Conservation (phyloP, 2,329 filamentous ascomycete genomes). For the Microascus cirrosus region DNA sequence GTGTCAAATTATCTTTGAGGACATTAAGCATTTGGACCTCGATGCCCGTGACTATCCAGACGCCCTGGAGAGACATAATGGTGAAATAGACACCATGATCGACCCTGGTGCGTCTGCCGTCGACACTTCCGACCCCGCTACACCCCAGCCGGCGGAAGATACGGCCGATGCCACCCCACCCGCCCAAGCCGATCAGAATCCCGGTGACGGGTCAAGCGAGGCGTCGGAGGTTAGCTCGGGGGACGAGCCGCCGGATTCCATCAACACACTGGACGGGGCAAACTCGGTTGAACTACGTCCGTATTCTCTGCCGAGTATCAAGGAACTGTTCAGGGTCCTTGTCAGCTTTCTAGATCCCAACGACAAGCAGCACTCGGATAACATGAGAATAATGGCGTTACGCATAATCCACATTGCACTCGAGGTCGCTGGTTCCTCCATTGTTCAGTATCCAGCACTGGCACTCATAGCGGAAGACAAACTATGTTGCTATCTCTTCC, state of each 20-base stretch:
- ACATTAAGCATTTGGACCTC: conserved; percentile 76
- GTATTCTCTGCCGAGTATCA: conserved; percentile 87
- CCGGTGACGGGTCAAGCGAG: not conserved
- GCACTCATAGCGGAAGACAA: conserved; percentile 85
- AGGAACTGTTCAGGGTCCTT: conserved; percentile 86
- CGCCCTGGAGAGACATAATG: conserved; percentile 54
- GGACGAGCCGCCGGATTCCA: not conserved
- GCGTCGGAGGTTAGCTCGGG: not conserved
- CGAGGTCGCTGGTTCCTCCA: conserved; percentile 90
- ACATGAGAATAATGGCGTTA: conserved; percentile 93
- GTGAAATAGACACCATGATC: conserved; percentile 63
- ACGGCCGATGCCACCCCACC: conserved; percentile 21
- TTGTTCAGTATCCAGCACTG: conserved; percentile 81
- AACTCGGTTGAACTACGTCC: conserved; percentile 59
- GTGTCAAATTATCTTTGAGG: conserved; percentile 97
- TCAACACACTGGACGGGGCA: conserved; percentile 17
- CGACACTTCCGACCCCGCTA: not conserved
- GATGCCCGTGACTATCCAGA: conserved; percentile 59
- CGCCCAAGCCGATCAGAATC: not conserved
- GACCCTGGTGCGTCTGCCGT: not conserved
- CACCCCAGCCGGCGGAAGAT: not conserved
- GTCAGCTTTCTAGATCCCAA: conserved; percentile 91
- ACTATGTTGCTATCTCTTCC: conserved; percentile 87
- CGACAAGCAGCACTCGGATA: conserved; percentile 83
- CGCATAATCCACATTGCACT: conserved; percentile 95